A percentile compares a stretch with the other conserved stretches of the same genome.
phyloP scores from a whole-genome alignment of 129 eudicot genomes.

The Kitagawia praeruptora region DNA sequence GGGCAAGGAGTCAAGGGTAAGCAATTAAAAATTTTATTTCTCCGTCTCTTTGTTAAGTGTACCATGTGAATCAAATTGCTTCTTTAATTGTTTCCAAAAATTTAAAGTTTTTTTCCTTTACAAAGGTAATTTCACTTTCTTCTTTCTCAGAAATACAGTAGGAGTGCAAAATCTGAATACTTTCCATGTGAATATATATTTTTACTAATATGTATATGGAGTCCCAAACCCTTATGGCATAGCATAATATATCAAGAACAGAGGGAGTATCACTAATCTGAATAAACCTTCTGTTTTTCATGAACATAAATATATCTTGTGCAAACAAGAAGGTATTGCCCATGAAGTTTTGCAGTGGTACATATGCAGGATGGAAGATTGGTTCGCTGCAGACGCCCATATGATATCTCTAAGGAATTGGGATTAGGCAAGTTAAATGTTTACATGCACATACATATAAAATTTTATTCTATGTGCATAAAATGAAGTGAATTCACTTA shows the following conservation, averaged over 20 bases:
- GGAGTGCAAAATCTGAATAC: neutral
- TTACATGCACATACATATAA: too few relatives aligned
- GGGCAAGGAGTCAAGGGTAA: constrained; percentile 78
- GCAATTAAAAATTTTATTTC: constrained; percentile 8
- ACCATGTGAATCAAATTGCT: neutral
- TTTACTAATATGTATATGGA: neutral
- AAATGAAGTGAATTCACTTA: too few relatives aligned
- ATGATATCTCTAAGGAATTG: too few relatives aligned
- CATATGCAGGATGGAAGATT: too few relatives aligned
- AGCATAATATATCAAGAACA: neutral
- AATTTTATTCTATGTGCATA: too few relatives aligned
- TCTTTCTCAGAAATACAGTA: neutral
- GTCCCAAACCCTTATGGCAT: neutral
- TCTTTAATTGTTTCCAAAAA: neutral
- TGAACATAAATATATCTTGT: too few relatives aligned
- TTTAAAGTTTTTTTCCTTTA: neutral
- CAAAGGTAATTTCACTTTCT: neutral
- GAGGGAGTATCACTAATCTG: neutral
- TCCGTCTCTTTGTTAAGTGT: neutral
- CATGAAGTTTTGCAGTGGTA: too few relatives aligned
- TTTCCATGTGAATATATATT: neutral
- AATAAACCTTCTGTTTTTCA: too few relatives aligned
- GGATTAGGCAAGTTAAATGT: too few relatives aligned
- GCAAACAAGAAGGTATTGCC: too few relatives aligned
- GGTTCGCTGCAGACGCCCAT: too few relatives aligned